Conservation (phyloP, 2,329 filamentous ascomycete species). For the Clonostachys byssicola region DNA sequence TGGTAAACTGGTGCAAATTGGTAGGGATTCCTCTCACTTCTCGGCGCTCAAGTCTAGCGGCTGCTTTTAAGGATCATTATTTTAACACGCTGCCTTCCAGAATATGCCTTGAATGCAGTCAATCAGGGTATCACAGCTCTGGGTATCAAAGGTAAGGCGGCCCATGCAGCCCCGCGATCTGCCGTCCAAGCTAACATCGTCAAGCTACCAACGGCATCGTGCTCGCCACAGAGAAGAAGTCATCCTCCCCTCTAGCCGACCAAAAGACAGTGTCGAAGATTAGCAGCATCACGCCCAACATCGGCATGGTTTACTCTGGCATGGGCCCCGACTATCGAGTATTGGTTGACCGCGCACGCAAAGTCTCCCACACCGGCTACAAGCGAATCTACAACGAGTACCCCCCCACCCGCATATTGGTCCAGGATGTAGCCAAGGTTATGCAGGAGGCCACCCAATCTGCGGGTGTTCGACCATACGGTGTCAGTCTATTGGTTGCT, state of each 20-base stretch:
- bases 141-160: slow-evolving; percentile 83
- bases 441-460: slow-evolving; percentile 99
- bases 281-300: slow-evolving; percentile 96
- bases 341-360: slow-evolving; percentile 94
- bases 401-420: slow-evolving; percentile 97
- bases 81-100: slow-evolving; percentile 39
- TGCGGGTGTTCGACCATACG: slow-evolving; percentile 94
- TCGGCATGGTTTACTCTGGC: slow-evolving; percentile 98
- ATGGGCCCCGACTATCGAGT: slow-evolving; percentile 99
- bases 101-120: slow-evolving; percentile 98
- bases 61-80: not conserved
- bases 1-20: slow-evolving; percentile 98
- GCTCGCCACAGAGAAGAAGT: slow-evolving; percentile 99
- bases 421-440: slow-evolving; percentile 94
- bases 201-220: slow-evolving; percentile 97
- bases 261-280: slow-evolving; percentile 94
- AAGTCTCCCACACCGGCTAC: slow-evolving; percentile 97
- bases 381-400: slow-evolving; percentile 99
- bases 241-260: slow-evolving; percentile 94
- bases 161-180: too few species aligned
- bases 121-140: slow-evolving; percentile 98
- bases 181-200: slow-evolving; percentile 9
- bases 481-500: slow-evolving; percentile 90
- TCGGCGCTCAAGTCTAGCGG: not conserved
- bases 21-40: slow-evolving; percentile 29